Conservation (phyloP, 1,284 basidiomycete species). For the Cryptococcus sp. region DNA sequence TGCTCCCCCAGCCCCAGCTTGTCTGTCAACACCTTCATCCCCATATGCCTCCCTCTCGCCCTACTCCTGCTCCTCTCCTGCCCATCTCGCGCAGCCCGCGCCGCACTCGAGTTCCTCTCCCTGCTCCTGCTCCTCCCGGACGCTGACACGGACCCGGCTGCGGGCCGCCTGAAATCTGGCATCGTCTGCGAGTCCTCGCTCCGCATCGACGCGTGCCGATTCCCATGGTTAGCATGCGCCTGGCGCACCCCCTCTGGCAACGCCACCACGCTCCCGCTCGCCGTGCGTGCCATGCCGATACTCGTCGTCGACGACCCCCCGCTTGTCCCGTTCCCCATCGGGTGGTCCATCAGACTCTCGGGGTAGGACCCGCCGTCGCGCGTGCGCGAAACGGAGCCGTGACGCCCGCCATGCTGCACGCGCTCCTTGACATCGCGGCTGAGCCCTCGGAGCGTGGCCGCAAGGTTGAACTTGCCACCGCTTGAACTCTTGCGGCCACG, state of each 20-base stretch:
- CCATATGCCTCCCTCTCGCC: conserved; percentile 45
- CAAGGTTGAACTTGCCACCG: conserved; percentile 46
- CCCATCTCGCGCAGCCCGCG: conserved; percentile 4
- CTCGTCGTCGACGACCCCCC: neutral
- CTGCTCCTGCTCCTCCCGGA: conserved; percentile 19
- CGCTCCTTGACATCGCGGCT: conserved; percentile 46
- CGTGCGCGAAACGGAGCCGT: conserved; percentile 22
- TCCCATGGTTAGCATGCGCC: neutral
- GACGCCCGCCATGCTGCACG: conserved; percentile 19
- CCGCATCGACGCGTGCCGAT: neutral
- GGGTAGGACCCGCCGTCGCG: conserved; percentile 7
- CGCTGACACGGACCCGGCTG: conserved; percentile 25
- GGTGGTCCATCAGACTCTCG: conserved; percentile 4
- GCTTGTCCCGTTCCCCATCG: no score
- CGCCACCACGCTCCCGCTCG: conserved; percentile 1
- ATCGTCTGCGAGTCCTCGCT: conserved; percentile 13
- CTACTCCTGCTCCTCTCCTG: conserved; percentile 41
- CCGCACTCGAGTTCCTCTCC: conserved; percentile 21
- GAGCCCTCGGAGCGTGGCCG: conserved; percentile 46
- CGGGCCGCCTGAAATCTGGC: conserved; percentile 31
- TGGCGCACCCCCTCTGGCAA: neutral
- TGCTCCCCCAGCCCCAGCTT: conserved; percentile 43
- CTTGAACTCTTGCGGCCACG: conserved; percentile 30
- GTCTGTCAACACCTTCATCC: conserved; percentile 49
- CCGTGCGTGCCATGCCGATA: conserved; percentile 10